Conservation (phyloP, 2,329 filamentous ascomycete genomes). For the Coniosporium tulheliwenetii region DNA sequence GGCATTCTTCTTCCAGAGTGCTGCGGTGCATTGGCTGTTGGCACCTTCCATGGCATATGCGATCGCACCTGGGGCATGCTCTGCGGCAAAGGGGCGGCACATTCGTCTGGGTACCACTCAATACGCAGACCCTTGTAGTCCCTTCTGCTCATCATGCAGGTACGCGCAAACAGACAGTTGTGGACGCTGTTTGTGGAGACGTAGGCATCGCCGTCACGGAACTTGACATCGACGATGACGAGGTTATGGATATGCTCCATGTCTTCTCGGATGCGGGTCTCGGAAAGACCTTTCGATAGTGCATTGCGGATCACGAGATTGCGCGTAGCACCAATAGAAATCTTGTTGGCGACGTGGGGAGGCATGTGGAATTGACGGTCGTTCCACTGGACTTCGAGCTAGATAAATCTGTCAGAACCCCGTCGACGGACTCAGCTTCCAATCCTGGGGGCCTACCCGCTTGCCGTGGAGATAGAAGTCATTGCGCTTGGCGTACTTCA, state of each 20-base stretch:
- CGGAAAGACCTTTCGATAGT: constrained; percentile 38
- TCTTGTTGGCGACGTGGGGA: constrained; percentile 46
- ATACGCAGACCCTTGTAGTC: constrained; percentile 58
- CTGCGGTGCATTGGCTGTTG: constrained; percentile 10
- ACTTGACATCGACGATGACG: constrained; percentile 49
- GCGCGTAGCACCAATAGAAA: constrained; percentile 51
- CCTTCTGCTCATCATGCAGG: constrained; percentile 55
- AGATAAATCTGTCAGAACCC: background rate
- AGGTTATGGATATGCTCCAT: constrained; percentile 74
- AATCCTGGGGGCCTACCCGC: constrained; percentile 34
- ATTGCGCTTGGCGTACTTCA: constrained; percentile 45
- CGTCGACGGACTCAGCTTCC: no score
- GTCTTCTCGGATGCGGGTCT: constrained; percentile 50
- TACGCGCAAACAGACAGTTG: constrained; percentile 58
- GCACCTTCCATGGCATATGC: constrained; percentile 17
- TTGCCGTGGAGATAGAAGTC: constrained; percentile 56
- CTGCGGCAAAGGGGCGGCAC: constrained; percentile 40
- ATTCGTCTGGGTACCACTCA: constrained; percentile 59
- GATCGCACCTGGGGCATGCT: background rate
- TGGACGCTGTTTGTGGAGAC: constrained; percentile 66
- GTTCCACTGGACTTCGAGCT: constrained; percentile 57
- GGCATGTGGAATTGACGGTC: constrained; percentile 54
- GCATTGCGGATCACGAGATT: constrained; percentile 55
- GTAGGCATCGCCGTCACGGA: constrained; percentile 43
- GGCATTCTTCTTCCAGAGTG: constrained; percentile 17